A percentile compares a stretch with the other conserved stretches of the same genome.
phyloP scores from a whole-genome alignment of 139 green algal genomes.

The Auxenochlorella pyrenoidosa region DNA sequence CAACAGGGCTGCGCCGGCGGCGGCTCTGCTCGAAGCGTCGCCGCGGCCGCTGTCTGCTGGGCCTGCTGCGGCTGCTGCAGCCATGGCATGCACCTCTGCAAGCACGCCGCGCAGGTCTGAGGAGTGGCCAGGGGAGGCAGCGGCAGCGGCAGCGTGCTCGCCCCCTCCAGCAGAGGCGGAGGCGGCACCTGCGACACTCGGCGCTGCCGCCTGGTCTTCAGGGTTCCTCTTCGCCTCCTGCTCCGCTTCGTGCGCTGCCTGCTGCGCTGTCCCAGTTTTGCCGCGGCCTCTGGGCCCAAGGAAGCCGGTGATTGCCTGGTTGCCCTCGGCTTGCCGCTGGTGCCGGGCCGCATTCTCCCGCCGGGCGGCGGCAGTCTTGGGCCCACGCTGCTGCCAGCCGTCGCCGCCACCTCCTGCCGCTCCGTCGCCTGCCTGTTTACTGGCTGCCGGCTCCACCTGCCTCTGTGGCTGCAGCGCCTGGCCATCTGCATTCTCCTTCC shows the following conservation, averaged over 20 bases:
- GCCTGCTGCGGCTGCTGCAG: conserved; percentile 19
- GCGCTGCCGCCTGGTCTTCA: background rate
- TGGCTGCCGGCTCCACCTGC: background rate
- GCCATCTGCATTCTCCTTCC: background rate
- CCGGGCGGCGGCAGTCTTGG: background rate
- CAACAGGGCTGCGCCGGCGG: background rate
- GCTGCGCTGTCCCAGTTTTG: background rate
- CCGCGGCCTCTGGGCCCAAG: background rate
- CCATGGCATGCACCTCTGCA: background rate
- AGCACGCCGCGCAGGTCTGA: background rate
- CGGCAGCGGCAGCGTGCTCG: background rate
- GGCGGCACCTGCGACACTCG: no score
- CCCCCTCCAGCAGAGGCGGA: no score
- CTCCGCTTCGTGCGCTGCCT: background rate
- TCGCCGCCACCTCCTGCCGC: background rate
- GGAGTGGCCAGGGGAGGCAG: background rate
- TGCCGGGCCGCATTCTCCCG: background rate
- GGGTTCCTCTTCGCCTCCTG: background rate
- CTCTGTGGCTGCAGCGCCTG: background rate
- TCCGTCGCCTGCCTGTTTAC: background rate
- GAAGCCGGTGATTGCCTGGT: background rate
- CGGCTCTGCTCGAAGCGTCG: background rate
- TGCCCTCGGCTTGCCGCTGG: background rate
- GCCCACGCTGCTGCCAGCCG: background rate
- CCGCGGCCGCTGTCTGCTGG: background rate